Percentiles rank a stretch among this genome's conserved stretches.
Conservation (phyloP, 139 green algal species). For the Chlorella sp. region DNA sequence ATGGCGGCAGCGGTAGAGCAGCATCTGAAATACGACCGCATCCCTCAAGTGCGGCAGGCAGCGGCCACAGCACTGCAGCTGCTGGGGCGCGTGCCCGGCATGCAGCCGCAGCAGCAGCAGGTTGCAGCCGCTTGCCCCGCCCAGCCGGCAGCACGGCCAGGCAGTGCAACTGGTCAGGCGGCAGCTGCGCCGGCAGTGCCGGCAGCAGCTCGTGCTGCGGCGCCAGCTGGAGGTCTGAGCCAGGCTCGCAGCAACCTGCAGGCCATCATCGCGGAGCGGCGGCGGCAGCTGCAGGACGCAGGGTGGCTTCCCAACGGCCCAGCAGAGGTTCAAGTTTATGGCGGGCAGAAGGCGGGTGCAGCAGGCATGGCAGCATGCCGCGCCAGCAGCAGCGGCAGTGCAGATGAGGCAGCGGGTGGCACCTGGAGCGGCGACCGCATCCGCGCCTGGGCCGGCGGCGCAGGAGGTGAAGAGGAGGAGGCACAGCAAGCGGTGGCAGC, state of each 20-base stretch:
- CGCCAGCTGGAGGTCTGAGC: background rate
- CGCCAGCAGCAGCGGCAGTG: background rate
- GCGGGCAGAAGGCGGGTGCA: background rate
- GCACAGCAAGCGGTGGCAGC: background rate
- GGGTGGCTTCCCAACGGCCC: background rate
- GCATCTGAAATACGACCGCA: slow-evolving; percentile 23
- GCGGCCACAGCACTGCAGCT: background rate
- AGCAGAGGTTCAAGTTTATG: background rate
- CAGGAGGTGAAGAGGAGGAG: background rate
- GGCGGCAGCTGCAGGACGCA: slow-evolving; percentile 9
- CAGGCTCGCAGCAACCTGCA: background rate
- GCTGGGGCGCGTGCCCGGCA: background rate
- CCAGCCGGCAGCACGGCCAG: background rate
- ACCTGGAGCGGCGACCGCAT: background rate
- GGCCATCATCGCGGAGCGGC: background rate
- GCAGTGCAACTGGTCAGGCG: background rate
- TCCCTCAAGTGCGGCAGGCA: slow-evolving; percentile 26
- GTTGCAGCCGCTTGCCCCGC: background rate
- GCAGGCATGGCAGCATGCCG: background rate
- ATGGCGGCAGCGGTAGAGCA: slow-evolving; percentile 11
- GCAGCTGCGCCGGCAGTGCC: background rate
- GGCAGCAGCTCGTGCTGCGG: background rate
- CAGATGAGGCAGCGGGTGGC: background rate
- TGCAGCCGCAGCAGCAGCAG: slow-evolving; percentile 19
- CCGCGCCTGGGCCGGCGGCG: background rate